Base-by-base conservation (phyloP, 495 filamentous ascomycete genomes). In the Penicillium robsamsonii region DNA sequence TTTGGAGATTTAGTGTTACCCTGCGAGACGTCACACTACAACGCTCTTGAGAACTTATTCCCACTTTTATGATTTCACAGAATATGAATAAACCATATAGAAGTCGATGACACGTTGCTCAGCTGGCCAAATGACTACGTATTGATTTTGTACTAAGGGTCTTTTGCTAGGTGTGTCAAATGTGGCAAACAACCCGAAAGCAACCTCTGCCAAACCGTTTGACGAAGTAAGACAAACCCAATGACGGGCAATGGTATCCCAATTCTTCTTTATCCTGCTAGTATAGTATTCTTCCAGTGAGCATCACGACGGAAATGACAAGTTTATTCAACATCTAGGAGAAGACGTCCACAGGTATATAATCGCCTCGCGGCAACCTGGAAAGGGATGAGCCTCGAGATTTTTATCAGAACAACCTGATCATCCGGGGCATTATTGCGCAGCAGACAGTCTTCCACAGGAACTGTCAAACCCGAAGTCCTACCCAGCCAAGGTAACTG, bases 401-500 rank as follows among this genome's bases (percentile, higher is more conserved):
- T 10, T 18, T 49, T 25, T 10, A 35, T 49, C 46, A 31, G 46
- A 22, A 22, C 22, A 22, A 2, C 22, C 22, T 22, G 31, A n/a
- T 53, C 9, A 25, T 10, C 38, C 24, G 40, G 50, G 25, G 44
- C 38, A 53, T 33, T 15, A 18, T 53, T 30, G 8, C 38, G 22
- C 22, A n/a, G n/a, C 13, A 22, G 22, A 22, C 22, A 22, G 22
- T 22, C 38, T 53, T 42, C 38, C 50, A 53, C n/a, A 41, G 9
- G n/a, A 27, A 20, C 50, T 24, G 25, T 53, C 18, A 29, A 53
- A 24, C 37, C 38, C 46, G 46, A 53, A 53, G 27, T 44, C 38
- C 12, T 20, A 30, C n/a, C 29, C 43, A 20, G 25, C 37, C 15
- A 24, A 6, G 12, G 38, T 53, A 17, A 50, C 37, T 15, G 37